Evolutionary conservation across 495 filamentous ascomycete genomes (phyloP).

Genomic region (Letharia columbiana): DNA sequence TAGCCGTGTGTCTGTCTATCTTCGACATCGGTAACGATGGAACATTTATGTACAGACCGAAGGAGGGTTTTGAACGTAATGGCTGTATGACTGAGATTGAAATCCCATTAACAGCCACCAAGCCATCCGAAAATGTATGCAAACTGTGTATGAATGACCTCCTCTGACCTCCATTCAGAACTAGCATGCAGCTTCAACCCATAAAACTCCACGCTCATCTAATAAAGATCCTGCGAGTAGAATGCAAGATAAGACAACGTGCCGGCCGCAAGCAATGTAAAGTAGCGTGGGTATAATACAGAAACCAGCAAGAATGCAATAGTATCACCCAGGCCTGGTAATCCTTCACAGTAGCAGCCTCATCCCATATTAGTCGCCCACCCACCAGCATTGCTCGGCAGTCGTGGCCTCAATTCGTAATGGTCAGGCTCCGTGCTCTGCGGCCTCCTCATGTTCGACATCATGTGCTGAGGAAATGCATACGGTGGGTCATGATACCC

Average conservation of each 20-base stretch:
- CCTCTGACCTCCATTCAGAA: not conserved
- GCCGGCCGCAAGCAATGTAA: not conserved
- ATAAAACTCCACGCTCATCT: not conserved
- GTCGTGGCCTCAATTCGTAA: conserved; percentile 54
- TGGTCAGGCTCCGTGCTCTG: conserved; percentile 62
- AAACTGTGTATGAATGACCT: not conserved
- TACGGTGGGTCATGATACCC: conserved; percentile 62
- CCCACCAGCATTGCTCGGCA: conserved; percentile 25
- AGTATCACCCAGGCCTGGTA: not conserved
- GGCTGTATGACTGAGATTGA: not conserved
- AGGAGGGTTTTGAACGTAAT: not conserved
- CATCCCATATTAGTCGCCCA: conserved; percentile 15
- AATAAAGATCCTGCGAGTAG: not conserved
- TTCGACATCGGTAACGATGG: not conserved
- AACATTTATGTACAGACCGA: not conserved
- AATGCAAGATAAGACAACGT: not conserved
- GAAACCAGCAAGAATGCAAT: not conserved
- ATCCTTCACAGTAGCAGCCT: not conserved
- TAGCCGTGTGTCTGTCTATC: not conserved
- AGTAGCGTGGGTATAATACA: not conserved
- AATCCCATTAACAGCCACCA: not conserved
- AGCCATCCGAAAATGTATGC: not conserved
- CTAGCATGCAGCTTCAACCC: not conserved
- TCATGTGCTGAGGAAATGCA: conserved; percentile 53
- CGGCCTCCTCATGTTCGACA: conserved; percentile 55